Evolutionary conservation across 495 filamentous ascomycete species (phyloP), one percentile per base, ranked within the genome.

Genomic region (Tetracladium marchalianum): DNA sequence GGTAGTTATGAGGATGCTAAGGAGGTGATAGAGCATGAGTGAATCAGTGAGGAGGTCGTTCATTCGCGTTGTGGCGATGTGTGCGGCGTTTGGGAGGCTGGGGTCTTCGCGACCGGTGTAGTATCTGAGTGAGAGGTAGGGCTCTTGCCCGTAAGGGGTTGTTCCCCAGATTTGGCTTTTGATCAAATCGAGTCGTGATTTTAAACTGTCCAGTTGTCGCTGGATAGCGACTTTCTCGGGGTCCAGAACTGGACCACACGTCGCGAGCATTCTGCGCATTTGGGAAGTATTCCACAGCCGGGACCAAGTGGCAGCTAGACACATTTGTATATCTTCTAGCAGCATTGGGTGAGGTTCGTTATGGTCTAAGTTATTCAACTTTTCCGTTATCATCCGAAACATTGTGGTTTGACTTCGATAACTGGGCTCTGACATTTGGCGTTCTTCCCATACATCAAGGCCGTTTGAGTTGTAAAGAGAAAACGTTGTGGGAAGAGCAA

Each of bases 281-380:
- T 48, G 24, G 3, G 32, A 40, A 6, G 49, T n/a, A 6, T 50
- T 34, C 52, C 52, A 52, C 11, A 57, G 43, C 15, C 34, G 19
- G 9, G 48, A 27, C 16, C 53, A 46, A 18, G 52, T 33, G 18
- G 47, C 38, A 41, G 48, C 52, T 12, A 62, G 42, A n/a, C 51
- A 51, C 5, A 59, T 11, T 11, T 56, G 52, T n/a, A 57, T 34
- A 48, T 62, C 59, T 38, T 62, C 59, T 12, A 58, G 36, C 11
- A 59, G 39, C 10, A 54, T 44, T n/a, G 41, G 41, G 8, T 39
- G 10, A 10, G 47, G 27, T 1, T 27, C 41, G 18, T 35, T 18
- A 24, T 18, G 11, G 2, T 18, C 9, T 4, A 44, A 47, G 12
- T 53, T 45, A n/a, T 33, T 35, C 19, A 35, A 31, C 13, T 18